These are phyloP conservation scores for Trifolium dubium DNA, from an alignment of 306 rosid species.

Conservation along the genomic window DNA sequence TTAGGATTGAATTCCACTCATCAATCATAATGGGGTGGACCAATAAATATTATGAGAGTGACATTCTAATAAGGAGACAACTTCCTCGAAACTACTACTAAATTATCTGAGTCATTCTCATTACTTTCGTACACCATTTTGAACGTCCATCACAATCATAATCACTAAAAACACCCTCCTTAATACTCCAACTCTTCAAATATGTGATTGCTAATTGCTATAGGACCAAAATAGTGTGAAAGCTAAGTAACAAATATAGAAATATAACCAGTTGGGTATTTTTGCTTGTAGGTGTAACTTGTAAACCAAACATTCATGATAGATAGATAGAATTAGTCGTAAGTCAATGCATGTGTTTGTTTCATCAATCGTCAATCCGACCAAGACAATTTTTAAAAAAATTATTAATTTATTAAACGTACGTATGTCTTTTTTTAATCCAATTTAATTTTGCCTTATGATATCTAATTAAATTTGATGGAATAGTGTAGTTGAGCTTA, in stretches of 20 bases:
- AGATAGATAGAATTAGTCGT: conserved; percentile 5
- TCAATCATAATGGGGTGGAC: conserved; percentile 61
- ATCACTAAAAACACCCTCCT: conserved; percentile 38
- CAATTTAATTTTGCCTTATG: too few species aligned
- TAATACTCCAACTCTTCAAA: conserved; percentile 41
- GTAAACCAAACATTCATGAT: conserved; percentile 29
- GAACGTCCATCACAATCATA: conserved; percentile 48
- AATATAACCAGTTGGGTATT: neutral
- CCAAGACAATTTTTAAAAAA: neutral
- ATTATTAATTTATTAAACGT: neutral
- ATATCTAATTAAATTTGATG: neutral
- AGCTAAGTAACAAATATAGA: conserved; percentile 30
- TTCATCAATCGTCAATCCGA: conserved; percentile 30
- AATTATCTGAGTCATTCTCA: conserved; percentile 46
- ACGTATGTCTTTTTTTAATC: neutral
- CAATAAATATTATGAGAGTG: conserved; percentile 57
- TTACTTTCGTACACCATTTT: conserved; percentile 60
- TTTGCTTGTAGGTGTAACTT: conserved; percentile 13
- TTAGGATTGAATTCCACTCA: conserved; percentile 47
- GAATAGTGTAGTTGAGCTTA: neutral
- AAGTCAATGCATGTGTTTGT: conserved; percentile 31
- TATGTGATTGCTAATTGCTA: neutral
- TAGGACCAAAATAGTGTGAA: conserved; percentile 44
- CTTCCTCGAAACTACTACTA: conserved; percentile 66
- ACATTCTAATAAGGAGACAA: conserved; percentile 72